These are phyloP conservation scores for Tolypocladium sp. DNA, from an alignment of 2,329 filamentous ascomycete species.

Conservation along the genomic window DNA sequence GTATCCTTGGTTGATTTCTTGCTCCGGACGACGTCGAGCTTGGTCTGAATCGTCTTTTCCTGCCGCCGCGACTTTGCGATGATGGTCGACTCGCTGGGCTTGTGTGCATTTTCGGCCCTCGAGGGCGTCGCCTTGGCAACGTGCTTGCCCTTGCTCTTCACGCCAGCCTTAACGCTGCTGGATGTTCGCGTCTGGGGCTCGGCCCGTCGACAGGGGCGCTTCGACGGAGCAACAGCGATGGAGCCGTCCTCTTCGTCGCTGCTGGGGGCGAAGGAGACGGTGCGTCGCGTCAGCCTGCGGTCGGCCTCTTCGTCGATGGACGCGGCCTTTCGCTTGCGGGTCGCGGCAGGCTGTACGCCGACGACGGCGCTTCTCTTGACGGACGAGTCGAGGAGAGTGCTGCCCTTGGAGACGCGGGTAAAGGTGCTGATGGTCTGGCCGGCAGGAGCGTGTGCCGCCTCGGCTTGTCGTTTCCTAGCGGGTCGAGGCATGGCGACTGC, in stretches of 20 bases:
- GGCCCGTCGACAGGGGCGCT: constrained; percentile 19
- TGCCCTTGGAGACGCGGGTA: constrained; percentile 36
- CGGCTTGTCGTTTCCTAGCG: constrained; percentile 8
- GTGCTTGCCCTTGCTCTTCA: constrained; percentile 19
- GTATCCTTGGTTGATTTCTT: constrained; percentile 15
- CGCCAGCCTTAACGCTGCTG: background rate
- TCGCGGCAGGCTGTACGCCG: constrained; percentile 15
- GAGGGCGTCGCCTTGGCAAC: constrained; percentile 18
- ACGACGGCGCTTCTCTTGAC: constrained; percentile 23
- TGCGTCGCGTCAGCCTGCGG: constrained; percentile 14
- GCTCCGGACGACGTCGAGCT: constrained; percentile 24
- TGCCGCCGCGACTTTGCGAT: constrained; percentile 19
- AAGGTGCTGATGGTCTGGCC: constrained; percentile 31
- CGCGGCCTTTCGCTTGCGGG: constrained; percentile 30
- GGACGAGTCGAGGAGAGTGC: constrained; percentile 13
- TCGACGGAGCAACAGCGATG: constrained; percentile 6
- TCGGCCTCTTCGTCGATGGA: constrained; percentile 14
- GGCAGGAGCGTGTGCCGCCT: constrained; percentile 2
- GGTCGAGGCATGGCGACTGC: constrained; percentile 6
- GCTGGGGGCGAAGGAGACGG: constrained; percentile 22
- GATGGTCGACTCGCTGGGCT: constrained; percentile 19
- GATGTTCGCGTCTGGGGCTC: constrained; percentile 8
- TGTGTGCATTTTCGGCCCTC: constrained; percentile 18
- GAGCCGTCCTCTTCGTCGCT: constrained; percentile 18
- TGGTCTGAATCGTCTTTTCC: constrained; percentile 20